Base-by-base conservation (phyloP, 2,329 filamentous ascomycete species). In the Trichothecium roseum region DNA sequence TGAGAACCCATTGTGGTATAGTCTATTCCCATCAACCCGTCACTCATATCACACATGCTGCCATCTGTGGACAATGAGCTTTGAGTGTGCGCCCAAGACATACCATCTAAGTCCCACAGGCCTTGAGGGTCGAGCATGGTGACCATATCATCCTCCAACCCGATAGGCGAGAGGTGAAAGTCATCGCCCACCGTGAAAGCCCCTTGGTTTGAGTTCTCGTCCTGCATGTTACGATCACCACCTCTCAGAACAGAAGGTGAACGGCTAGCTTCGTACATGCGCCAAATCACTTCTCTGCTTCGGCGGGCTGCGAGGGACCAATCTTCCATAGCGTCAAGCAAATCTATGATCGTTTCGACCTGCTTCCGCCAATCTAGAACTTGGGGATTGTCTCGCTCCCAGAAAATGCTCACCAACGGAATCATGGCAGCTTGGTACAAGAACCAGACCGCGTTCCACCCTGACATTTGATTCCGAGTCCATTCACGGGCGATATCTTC, bases 381-480 rank as follows among this genome's bases (percentile, higher is more conserved):
- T 24, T 59, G 59, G 8, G 65, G 61, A 48, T 58, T 66, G 39
- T 64, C 60, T 56, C 62, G 65, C 51, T 85, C 78, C 64, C 74
- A 81, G 53, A 86, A 85, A 10, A 88, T 64, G 16, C 74, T 81
- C 9, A 89, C 72, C 2, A 89, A 68, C 0, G 83, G 83, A 8
- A 88, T 77, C 78, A 88, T 84, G 42, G 75, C 76, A 0, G 83
- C 81, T 54, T 88, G 83, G 58, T 85, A 88, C 40, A 84, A 70
- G 56, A 86, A 81, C 81, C 82, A 87, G 3, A 84, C 81, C 0
- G 79, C 83, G 52, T 85, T 84, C 83, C 82, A 88, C 8, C 82
- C 82, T 1, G 75, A 76, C 60, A 88, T 83, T 50, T 86, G 75
- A 50, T 84, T 83, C 31, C 76, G 72, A 31, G 73, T 72, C 61